Conservation (phyloP, 2,329 filamentous ascomycete species). For the Cladosporium oxysporum region DNA sequence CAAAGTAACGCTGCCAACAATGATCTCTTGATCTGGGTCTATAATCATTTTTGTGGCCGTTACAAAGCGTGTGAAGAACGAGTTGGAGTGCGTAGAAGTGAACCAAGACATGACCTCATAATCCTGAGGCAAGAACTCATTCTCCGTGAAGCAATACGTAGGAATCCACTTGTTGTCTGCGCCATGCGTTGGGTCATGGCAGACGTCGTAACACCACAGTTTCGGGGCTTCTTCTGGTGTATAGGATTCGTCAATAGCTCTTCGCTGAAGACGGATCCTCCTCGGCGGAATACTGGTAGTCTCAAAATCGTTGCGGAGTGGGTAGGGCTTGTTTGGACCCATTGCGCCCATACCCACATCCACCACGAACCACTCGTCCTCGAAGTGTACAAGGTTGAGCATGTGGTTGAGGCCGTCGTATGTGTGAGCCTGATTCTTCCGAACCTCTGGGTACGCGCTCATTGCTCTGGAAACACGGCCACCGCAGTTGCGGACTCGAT, state of each 20-base stretch:
- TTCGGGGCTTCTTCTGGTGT: conserved; percentile 38
- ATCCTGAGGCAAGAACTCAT: conserved; percentile 63
- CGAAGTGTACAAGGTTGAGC: conserved; percentile 46
- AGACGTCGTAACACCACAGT: conserved; percentile 47
- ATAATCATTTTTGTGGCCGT: conserved; percentile 59
- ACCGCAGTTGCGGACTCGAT: conserved; percentile 44
- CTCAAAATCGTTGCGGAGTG: conserved; percentile 36
- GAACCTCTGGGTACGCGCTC: conserved; percentile 25
- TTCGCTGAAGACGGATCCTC: conserved; percentile 29
- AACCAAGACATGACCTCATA: conserved; percentile 62
- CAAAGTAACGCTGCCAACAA: conserved; percentile 44
- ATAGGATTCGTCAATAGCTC: conserved; percentile 28
- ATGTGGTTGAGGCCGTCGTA: conserved; percentile 45
- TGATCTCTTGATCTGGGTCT: conserved; percentile 37
- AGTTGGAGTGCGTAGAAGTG: conserved; percentile 52
- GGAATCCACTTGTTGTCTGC: conserved; percentile 53
- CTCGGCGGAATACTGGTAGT: conserved; percentile 22
- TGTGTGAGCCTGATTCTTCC: conserved; percentile 26
- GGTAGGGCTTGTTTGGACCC: conserved; percentile 42
- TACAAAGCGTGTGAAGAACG: conserved; percentile 57
- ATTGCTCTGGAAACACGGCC: conserved; percentile 40
- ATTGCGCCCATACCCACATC: conserved; percentile 46
- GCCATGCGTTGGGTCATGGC: conserved; percentile 22
- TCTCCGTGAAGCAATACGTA: conserved; percentile 66
- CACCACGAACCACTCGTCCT: conserved; percentile 33